Conservation (phyloP, 495 filamentous ascomycete species). For the Xylaria bambusicola region DNA sequence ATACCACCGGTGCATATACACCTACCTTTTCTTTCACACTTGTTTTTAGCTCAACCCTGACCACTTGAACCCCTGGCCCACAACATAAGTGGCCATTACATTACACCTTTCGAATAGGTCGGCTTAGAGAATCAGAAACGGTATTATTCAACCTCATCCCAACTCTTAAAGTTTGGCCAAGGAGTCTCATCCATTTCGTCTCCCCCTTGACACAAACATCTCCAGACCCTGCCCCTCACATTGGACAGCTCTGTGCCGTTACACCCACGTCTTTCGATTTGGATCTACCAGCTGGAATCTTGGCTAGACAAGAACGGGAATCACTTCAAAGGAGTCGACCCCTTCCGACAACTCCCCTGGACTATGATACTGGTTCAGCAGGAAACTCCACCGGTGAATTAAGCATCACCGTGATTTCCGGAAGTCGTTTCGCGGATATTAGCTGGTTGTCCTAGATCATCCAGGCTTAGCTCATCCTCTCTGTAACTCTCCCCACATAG, state of each 20-base stretch:
- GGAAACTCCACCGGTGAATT: slow-evolving; percentile 9
- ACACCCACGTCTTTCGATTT: neutral
- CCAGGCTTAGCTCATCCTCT: neutral
- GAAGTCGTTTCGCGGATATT: no score
- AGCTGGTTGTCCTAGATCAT: no score
- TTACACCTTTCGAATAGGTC: neutral
- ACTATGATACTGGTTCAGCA: neutral
- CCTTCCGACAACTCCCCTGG: neutral
- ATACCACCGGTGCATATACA: neutral
- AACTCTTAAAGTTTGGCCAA: neutral
- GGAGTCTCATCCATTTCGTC: neutral
- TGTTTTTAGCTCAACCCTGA: neutral
- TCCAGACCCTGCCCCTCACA: slow-evolving; percentile 13
- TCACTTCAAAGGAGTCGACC: neutral
- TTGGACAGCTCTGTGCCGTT: slow-evolving; percentile 1
- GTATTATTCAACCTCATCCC: neutral
- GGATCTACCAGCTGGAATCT: neutral
- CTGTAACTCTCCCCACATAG: neutral
- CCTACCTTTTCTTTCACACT: neutral
- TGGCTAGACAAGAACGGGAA: neutral
- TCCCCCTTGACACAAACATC: slow-evolving; percentile 2
- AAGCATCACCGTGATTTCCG: neutral
- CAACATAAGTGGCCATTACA: neutral
- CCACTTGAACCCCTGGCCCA: neutral
- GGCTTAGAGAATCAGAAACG: neutral